These are phyloP conservation scores for Termitomyces sp. DNA, from an alignment of 768 basidiomycete species.

Conservation along the genomic window DNA sequence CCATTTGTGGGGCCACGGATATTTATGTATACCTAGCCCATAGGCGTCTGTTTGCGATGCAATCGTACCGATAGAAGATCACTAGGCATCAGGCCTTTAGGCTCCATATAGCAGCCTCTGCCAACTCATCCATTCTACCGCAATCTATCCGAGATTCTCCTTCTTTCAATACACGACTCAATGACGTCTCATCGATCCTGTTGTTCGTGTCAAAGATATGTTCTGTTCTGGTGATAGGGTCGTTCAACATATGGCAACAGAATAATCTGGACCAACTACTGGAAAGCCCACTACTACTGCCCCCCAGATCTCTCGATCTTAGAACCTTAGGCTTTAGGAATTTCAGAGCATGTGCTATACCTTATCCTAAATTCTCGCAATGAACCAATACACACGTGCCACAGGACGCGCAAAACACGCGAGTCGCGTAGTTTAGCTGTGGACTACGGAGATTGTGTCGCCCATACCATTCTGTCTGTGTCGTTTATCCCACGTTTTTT, in stretches of 20 bases:
- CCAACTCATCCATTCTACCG: slow-evolving; percentile 3
- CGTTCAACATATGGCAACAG: not conserved
- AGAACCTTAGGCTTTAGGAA: not conserved
- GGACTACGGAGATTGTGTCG: not conserved
- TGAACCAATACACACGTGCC: not conserved
- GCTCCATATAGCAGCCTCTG: slow-evolving; percentile 3
- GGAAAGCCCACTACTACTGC: not conserved
- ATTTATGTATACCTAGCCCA: not conserved
- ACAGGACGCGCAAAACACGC: not conserved
- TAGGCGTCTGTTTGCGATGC: not conserved
- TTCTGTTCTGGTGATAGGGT: not conserved
- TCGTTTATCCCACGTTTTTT: slow-evolving; percentile 5
- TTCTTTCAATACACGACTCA: not conserved
- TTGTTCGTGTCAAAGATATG: not conserved
- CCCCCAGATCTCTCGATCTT: not conserved
- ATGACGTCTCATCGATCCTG: not conserved
- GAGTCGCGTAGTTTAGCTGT: not conserved
- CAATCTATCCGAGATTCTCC: slow-evolving; percentile 9
- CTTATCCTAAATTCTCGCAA: not conserved
- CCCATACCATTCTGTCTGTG: not conserved
- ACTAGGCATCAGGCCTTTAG: not conserved
- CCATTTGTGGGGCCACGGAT: not conserved
- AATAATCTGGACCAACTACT: not conserved
- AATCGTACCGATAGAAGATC: not conserved
- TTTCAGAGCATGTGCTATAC: not conserved